Evolutionary conservation across 1,139 yeast genomes (phyloP).

Genomic region (Sugiyamaella novakii): DNA sequence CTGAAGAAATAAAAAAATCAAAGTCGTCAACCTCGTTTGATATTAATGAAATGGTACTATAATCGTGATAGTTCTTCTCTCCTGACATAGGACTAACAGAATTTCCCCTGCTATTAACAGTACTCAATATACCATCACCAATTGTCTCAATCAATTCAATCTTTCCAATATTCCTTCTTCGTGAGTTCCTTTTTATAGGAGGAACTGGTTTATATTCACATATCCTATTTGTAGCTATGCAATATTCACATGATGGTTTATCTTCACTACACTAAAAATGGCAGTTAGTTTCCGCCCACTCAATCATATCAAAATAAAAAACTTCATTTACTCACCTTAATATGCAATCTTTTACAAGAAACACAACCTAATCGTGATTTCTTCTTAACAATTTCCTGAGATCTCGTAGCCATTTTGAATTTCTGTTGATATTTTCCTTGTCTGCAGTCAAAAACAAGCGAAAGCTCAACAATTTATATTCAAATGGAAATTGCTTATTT

Average conservation of each 20-base stretch:
- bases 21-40: not conserved
- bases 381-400: conserved; percentile 3
- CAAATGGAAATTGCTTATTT: not conserved
- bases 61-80: too few relatives aligned
- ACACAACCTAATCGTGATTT: conserved; percentile 24
- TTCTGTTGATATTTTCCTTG: too few relatives aligned
- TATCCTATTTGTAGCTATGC: conserved; percentile 12
- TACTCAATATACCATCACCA: too few relatives aligned
- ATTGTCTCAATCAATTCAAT: not conserved
- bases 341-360: conserved; percentile 25
- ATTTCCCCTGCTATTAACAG: too few relatives aligned
- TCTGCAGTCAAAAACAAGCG: too few relatives aligned
- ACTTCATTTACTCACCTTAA: conserved; percentile 26
- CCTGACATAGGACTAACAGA: too few relatives aligned
- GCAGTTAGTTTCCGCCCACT: too few relatives aligned
- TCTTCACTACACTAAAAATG: conserved; percentile 15
- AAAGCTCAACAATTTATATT: too few relatives aligned
- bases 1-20: conserved; percentile 1
- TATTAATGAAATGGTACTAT: too few relatives aligned
- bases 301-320: too few relatives aligned
- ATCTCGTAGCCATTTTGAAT: not conserved
- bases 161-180: not conserved
- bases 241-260: conserved; percentile 19
- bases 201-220: conserved; percentile 19
- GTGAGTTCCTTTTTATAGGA: conserved; percentile 10